Evolutionary conservation across 2,329 filamentous ascomycete species (phyloP).

Genomic region (Aureobasidium sp.): DNA sequence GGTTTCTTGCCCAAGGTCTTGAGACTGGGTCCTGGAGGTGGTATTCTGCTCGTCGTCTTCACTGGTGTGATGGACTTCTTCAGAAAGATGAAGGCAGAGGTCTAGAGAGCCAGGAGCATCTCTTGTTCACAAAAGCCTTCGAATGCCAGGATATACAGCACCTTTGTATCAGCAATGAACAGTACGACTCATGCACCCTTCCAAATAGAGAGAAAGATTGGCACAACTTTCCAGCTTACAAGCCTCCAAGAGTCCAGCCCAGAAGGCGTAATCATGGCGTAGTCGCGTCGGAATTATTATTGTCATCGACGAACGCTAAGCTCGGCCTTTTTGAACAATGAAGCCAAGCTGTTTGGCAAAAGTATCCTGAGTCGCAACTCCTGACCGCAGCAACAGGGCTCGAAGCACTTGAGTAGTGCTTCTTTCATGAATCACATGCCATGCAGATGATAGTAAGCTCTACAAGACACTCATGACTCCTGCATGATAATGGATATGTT

Average conservation of each 20-base stretch:
- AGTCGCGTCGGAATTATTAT: background rate
- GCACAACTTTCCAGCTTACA: background rate
- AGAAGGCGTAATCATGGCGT: background rate
- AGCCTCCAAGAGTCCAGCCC: background rate
- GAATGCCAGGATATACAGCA: background rate
- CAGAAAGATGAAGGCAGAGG: conserved; percentile 56
- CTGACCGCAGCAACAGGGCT: background rate
- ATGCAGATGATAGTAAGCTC: background rate
- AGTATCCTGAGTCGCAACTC: background rate
- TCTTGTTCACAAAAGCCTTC: background rate
- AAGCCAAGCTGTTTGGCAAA: background rate
- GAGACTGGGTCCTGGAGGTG: conserved; percentile 62
- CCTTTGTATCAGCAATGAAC: conserved; percentile 8
- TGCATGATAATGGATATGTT: background rate
- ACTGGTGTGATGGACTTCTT: conserved; percentile 92
- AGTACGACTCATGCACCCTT: background rate
- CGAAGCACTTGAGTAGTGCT: background rate
- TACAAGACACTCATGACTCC: background rate
- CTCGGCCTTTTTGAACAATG: background rate
- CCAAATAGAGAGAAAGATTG: background rate
- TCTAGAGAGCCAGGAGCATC: background rate
- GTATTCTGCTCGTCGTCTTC: conserved; percentile 75
- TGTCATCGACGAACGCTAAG: background rate
- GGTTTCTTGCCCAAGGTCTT: conserved; percentile 95
- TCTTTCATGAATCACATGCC: background rate